Evolutionary conservation across 1,284 basidiomycete genomes (phyloP), one percentile per base, ranked within the genome.

Genomic region (Pascua sp.): DNA sequence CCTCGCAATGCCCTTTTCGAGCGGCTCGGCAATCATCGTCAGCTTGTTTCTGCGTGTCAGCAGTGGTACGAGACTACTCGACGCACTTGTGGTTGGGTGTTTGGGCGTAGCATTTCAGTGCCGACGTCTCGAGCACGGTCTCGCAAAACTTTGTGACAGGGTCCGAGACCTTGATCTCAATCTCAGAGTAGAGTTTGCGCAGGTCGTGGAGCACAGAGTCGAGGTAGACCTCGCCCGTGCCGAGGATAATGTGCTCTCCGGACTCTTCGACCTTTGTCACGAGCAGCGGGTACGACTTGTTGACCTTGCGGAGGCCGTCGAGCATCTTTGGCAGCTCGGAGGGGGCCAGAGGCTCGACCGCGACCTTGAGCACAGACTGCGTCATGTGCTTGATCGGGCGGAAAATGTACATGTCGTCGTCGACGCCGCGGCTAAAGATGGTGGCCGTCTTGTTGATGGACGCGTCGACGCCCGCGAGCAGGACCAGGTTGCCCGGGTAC

Each of bases 81-180:
- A 32, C 24, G 24, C 24, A 32, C 93, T 94, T 96, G 81, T 98
- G 97, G 80, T 98, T 98, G 3, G 96, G 95, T 44, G 96, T 98
- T 70, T 95, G 90, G 24, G 96, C 96, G 76, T 98, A 98, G 73
- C 95, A 98, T 79, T 98, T 98, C 66, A 99, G 80, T 8, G 94
- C 94, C 65, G 90, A 94, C 37, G 96, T 98, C 80, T 99, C 96
- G 60, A 98, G 82, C 16, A 98, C 96, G 11, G 96, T 99, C 80
- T 99, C 96, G 72, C 91, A 91, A 80, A 99, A 98, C 73, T 93
- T 91, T 32, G 94, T 96, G 37, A 98, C 93, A 1, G 96, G 96
- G 80, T 99, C 96, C 38, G 93, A 97, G 13, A 98, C 93, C 80
- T 98, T 98, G 82, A 99, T 97, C 82, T 99, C 96, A 66, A 98